These are phyloP conservation scores for Trichomonascaceae sp. DNA, from an alignment of 1,139 yeast genomes.

Conservation along the genomic window DNA sequence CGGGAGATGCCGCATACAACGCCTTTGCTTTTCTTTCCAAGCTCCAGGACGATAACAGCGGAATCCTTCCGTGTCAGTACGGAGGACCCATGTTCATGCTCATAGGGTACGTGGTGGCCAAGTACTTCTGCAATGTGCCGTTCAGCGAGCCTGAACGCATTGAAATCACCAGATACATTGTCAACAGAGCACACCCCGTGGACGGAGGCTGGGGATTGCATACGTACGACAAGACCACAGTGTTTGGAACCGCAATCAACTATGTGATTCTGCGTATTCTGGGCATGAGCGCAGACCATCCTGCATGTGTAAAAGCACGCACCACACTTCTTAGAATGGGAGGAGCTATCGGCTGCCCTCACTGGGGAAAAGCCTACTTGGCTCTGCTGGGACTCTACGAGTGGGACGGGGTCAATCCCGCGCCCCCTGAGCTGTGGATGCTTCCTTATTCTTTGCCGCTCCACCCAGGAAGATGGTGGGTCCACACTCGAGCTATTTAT, in stretches of 20 bases:
- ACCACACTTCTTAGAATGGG: constrained; percentile 58
- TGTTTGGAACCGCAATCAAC: constrained; percentile 86
- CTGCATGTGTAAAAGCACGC: constrained; percentile 71
- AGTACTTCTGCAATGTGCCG: constrained; percentile 53
- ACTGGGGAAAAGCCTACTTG: constrained; percentile 96
- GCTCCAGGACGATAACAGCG: constrained; percentile 62
- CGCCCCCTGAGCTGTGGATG: constrained; percentile 92
- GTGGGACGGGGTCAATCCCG: constrained; percentile 98
- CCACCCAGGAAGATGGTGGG: constrained; percentile 99
- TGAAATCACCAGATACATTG: constrained; percentile 73
- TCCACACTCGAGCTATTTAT: constrained; percentile 89
- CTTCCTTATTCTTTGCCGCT: constrained; percentile 70
- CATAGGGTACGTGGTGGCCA: constrained; percentile 70
- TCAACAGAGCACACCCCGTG: constrained; percentile 86
- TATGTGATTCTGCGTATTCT: constrained; percentile 66
- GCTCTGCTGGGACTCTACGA: constrained; percentile 66
- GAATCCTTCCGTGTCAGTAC: constrained; percentile 83
- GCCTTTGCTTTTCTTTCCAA: constrained; percentile 60
- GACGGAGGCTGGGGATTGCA: constrained; percentile 99
- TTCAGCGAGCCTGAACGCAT: constrained; percentile 52
- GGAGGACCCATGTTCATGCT: constrained; percentile 98
- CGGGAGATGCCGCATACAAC: constrained; percentile 54
- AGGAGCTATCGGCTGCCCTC: constrained; percentile 84
- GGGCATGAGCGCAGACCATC: constrained; percentile 63
- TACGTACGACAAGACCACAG: constrained; percentile 81